These are phyloP conservation scores for Pelargonium australe DNA, from an alignment of 441 rosid genomes.

Conservation along the genomic window DNA sequence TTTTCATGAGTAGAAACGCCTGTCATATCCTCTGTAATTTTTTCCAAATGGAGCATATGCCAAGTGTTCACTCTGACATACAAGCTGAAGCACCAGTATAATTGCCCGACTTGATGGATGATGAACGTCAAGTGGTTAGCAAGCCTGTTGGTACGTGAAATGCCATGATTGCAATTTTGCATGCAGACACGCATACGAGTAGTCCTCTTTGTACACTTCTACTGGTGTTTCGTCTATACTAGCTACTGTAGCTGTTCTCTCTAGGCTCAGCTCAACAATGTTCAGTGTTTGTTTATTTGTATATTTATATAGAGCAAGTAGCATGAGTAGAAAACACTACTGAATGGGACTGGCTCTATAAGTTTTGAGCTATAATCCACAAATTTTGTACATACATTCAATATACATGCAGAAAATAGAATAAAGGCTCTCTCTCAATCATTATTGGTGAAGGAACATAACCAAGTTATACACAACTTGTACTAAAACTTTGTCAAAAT, in stretches of 20 bases:
- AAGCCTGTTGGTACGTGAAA: not conserved
- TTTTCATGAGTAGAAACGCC: slow-evolving; percentile 39
- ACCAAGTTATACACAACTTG: no score
- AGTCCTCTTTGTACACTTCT: not conserved
- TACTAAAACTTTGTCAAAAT: no score
- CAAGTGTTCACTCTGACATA: not conserved
- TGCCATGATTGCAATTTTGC: not conserved
- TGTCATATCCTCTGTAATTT: not conserved
- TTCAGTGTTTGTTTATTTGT: not conserved
- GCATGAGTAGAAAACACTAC: slow-evolving; percentile 10
- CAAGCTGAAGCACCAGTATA: no score
- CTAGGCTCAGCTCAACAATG: not conserved
- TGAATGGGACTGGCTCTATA: slow-evolving; percentile 5
- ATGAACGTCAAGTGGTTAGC: not conserved
- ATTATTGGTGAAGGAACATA: no score
- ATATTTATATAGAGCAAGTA: slow-evolving; percentile 24
- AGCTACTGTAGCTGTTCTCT: not conserved
- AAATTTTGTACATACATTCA: slow-evolving; percentile 30
- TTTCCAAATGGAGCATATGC: not conserved
- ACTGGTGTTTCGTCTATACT: not conserved
- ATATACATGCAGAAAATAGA: slow-evolving; percentile 15
- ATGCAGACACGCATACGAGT: not conserved
- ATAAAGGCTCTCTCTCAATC: slow-evolving; percentile 10
- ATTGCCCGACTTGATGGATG: no score
- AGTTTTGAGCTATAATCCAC: slow-evolving; percentile 16